Evolutionary conservation across 2,329 filamentous ascomycete genomes (phyloP).

Genomic region (Cladosporium halotolerans): DNA sequence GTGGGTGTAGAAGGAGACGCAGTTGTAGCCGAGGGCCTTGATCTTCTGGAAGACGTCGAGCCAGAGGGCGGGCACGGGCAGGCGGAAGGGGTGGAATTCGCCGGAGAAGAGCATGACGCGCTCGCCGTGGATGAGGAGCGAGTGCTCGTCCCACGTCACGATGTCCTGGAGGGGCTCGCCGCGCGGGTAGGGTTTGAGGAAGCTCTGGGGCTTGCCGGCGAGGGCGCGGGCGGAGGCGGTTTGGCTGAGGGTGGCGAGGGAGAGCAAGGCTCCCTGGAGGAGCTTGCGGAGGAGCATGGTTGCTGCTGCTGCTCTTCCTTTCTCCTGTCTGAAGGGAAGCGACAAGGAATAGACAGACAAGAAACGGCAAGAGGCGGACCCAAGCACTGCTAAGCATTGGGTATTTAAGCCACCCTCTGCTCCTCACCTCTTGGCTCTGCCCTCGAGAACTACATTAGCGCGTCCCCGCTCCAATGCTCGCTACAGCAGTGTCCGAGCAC

Average conservation of each 20-base stretch:
- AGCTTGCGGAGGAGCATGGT: conserved; percentile 24
- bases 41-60: conserved; percentile 77
- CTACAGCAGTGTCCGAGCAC: not conserved
- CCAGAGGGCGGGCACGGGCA: conserved; percentile 58
- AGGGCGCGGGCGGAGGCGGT: conserved; percentile 39
- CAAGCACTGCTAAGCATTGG: conserved; percentile 7
- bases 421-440: no score
- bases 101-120: conserved; percentile 66
- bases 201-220: conserved; percentile 44
- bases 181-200: conserved; percentile 43
- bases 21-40: conserved; percentile 72
- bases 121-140: conserved; percentile 63
- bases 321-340: not conserved
- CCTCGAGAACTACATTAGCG: no score
- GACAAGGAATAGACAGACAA: conserved; percentile 12
- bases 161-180: conserved; percentile 50
- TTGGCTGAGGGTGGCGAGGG: conserved; percentile 15
- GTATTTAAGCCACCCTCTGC: not conserved
- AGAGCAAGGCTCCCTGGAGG: conserved; percentile 22
- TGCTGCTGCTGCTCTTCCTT: not conserved
- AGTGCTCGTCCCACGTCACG: conserved; percentile 65
- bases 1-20: conserved; percentile 71
- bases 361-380: not conserved
- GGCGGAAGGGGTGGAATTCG: conserved; percentile 65
- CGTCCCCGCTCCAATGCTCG: not conserved